Evolutionary conservation across 1,284 basidiomycete species (phyloP).

Genomic region (Paramarasmius palmivorus): DNA sequence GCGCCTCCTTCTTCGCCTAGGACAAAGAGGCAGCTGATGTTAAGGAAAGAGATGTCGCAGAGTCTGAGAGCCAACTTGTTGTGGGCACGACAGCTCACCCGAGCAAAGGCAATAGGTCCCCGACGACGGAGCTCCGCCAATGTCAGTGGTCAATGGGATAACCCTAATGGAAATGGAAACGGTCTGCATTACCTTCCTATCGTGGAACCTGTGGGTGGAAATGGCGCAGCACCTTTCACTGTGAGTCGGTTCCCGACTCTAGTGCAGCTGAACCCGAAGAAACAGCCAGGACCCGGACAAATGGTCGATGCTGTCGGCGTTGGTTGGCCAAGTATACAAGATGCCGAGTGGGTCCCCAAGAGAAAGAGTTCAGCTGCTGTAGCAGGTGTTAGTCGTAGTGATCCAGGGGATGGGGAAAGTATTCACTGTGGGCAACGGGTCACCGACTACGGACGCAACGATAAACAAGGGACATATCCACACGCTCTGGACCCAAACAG

Average conservation of each 20-base stretch:
- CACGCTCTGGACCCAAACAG: too few relatives aligned
- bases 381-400: not conserved
- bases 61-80: slow-evolving; percentile 80
- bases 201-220: too few relatives aligned
- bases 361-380: slow-evolving; percentile 1
- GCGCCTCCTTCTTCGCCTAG: slow-evolving; percentile 79
- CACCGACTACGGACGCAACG: slow-evolving; percentile 36
- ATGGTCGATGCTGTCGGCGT: not conserved
- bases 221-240: slow-evolving; percentile 14
- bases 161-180: too few relatives aligned
- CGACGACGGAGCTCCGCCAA: slow-evolving; percentile 35
- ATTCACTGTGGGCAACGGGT: slow-evolving; percentile 22
- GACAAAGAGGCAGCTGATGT: slow-evolving; percentile 83
- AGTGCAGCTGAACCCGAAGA: slow-evolving; percentile 38
- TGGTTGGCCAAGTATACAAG: not conserved
- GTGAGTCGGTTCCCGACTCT: slow-evolving; percentile 32
- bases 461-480: too few relatives aligned
- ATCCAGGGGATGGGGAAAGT: not conserved
- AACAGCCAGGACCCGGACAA: slow-evolving; percentile 11
- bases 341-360: not conserved
- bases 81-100: slow-evolving; percentile 80
- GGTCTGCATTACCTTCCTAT: too few relatives aligned
- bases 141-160: slow-evolving; percentile 5
- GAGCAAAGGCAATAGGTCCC: slow-evolving; percentile 44
- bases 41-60: slow-evolving; percentile 84